These are phyloP conservation scores for Phanerochaete carnosa DNA, from an alignment of 768 basidiomycete species.

Conservation along the genomic window DNA sequence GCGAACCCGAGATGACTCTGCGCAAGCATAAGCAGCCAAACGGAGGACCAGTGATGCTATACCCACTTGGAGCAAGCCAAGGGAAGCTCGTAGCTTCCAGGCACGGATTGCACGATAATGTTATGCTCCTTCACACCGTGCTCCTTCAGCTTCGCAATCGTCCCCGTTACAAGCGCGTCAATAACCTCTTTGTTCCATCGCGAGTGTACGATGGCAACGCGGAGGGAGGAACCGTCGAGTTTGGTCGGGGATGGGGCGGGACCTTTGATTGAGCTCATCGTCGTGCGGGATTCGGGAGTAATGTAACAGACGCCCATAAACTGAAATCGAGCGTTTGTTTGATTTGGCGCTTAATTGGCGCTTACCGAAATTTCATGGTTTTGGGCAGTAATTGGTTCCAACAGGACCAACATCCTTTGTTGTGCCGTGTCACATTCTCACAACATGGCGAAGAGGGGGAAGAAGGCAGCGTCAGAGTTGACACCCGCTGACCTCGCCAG, in stretches of 20 bases:
- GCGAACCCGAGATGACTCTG: conserved; percentile 88
- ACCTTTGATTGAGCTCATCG: conserved; percentile 67
- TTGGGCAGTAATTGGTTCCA: background rate
- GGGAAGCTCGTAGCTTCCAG: conserved; percentile 94
- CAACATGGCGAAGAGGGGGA: background rate
- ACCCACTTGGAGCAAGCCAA: conserved; percentile 77
- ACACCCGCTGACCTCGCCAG: conserved; percentile 44
- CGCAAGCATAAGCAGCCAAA: background rate
- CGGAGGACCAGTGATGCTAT: background rate
- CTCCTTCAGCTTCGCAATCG: conserved; percentile 74
- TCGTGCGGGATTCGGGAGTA: conserved; percentile 8
- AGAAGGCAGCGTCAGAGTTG: background rate
- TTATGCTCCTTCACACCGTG: conserved; percentile 86
- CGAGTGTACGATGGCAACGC: conserved; percentile 92
- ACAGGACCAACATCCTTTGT: background rate
- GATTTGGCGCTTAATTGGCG: background rate
- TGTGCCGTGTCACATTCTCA: background rate
- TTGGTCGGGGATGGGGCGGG: conserved; percentile 53
- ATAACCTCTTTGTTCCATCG: conserved; percentile 93
- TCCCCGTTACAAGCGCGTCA: conserved; percentile 79
- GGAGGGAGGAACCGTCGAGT: conserved; percentile 77
- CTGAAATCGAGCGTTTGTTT: background rate
- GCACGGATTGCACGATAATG: conserved; percentile 88
- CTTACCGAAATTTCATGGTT: conserved; percentile 2
- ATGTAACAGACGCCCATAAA: conserved; percentile 2